Percentiles rank a stretch among this genome's conserved stretches.
Evolutionary conservation across 495 filamentous ascomycete genomes (phyloP).

Genomic region (Sabuloglossum arenarium): DNA sequence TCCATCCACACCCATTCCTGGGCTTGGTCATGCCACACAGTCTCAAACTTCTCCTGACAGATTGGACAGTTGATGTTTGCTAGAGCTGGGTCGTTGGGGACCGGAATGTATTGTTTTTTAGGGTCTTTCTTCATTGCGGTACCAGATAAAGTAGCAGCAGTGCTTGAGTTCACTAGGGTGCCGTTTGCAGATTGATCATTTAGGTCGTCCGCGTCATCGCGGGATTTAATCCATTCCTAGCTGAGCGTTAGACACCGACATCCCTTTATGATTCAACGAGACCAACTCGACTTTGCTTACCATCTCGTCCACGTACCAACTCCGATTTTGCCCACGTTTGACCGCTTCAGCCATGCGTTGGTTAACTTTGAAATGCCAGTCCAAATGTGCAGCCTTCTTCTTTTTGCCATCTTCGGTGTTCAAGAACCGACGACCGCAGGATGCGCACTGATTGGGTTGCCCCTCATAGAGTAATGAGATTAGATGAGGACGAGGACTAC

Average conservation of each 20-base stretch:
- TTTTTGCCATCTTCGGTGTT: slow-evolving; percentile 54
- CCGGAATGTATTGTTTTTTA: slow-evolving; percentile 54
- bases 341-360: slow-evolving; percentile 66
- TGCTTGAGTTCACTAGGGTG: slow-evolving; percentile 17
- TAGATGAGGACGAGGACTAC: slow-evolving; percentile 53
- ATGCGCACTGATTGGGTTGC: slow-evolving; percentile 64
- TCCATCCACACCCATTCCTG: slow-evolving; percentile 98
- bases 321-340: slow-evolving; percentile 65
- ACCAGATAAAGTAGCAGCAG: slow-evolving; percentile 13
- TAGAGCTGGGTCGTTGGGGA: slow-evolving; percentile 53
- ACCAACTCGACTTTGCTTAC: slow-evolving; percentile 29
- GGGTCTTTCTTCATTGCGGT: slow-evolving; percentile 27
- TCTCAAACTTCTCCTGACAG: slow-evolving; percentile 88
- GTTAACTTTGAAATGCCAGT: slow-evolving; percentile 95
- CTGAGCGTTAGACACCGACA: neutral
- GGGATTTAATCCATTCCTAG: slow-evolving; percentile 74
- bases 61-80: slow-evolving; percentile 66
- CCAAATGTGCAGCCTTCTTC: slow-evolving; percentile 80
- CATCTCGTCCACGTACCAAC: slow-evolving; percentile 84
- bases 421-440: slow-evolving; percentile 75
- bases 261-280: neutral
- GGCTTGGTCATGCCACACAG: slow-evolving; percentile 67
- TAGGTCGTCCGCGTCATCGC: slow-evolving; percentile 48
- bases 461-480: slow-evolving; percentile 54
- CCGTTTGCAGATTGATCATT: slow-evolving; percentile 23